Base-by-base conservation (phyloP, 805 yeast species). In the Wickerhamiella parazyma region DNA sequence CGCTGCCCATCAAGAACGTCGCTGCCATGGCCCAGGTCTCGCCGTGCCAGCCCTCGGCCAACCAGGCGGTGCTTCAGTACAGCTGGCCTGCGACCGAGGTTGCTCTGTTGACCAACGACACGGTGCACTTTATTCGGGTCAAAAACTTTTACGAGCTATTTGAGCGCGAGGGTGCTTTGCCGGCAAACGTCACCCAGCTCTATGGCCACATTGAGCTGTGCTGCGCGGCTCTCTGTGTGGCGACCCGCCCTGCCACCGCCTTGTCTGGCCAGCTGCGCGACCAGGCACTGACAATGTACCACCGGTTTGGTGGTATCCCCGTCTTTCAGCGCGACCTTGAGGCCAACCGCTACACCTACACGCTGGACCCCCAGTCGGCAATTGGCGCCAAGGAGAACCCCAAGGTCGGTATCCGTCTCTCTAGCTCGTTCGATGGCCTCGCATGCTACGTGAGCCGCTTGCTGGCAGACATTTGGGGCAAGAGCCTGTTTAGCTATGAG, bases 161-260 rank as follows among this genome's bases (percentile, higher is more conserved):
- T 49, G 80, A 80, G 55, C 62, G 80, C 0, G 64, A 83, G 45
- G 75, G 77, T 40, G 76, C 80, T 17, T 72, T 83, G 42, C 70
- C 76, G 42, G 71, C 78, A 41, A 48, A 50, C 33, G 84, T 84
- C 56, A 75, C 79, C 14, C 72, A 73, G 38, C 79, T 81, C 44
- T 86, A 85, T 58, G 96, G 97, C 5, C 71, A 78, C 41, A 77
- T 82, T 42, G 98, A 93, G 59, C 78, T 94, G 3, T 89, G 96
- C 56, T 79, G 95, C 0, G 78, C 91, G 1, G 81, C 95, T 9
- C 67, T 91, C 41, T 80, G 81, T 50, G 75, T 85, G 42, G 82
- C 95, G 1, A 81, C 64, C 10, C 47, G 94, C 55, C 77, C 83
- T 45, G 73, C 73, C 50, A 76, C 76, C 45, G n/a, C 21, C 7